Base-by-base conservation (phyloP, 164 flowering plant species). In the Magnolia sinica region DNA sequence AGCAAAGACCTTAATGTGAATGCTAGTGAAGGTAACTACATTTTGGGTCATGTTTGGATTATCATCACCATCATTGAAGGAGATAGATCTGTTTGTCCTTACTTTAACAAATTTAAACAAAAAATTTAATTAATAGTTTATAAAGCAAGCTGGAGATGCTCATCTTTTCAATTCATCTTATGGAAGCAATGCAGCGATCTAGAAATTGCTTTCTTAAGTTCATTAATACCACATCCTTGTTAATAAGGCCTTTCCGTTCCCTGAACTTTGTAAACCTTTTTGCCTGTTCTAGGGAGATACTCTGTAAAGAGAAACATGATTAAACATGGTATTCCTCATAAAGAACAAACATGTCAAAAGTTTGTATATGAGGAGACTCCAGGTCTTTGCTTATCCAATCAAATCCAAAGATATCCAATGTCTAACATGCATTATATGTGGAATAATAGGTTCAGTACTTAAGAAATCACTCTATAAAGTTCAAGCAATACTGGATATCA, bases 191-290 rank as follows among this genome's bases (percentile, higher is more conserved):
- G 13, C 13, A 55, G 61, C 13, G 2, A 55, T 16, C 61, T 13
- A 2, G 61, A 55, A 55, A 55, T 10, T 37, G 55, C 3, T 55
- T 10, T 55, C 11, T 11, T 78, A 65, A 23, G 22, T 69, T 50
- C 85, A 52, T 24, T 19, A 51, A 29, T 90, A 96, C 99, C 97
- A 96, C 99, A 85, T 94, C 99, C 81, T 96, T 96, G 74, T 96
- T 98, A 71, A 94, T 92, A 72, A 94, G 96, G 75, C 97, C 97
- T 85, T 89, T 96, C 83, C 99, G 87, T 80, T 94, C 99, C 83
- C 92, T 88, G 81, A 91, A 96, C 79, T 96, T 96, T n/a, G 97
- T 90, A 84, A 92, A 96, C 55, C 88, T 87, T 81, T 83, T 94
- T 74, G 99, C 94, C 81, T 96, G 98, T 70, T 86, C 93, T 45